Evolutionary conservation across 2,329 filamentous ascomycete genomes (phyloP), one percentile per base, ranked within the genome.

Genomic region (Fusarium chaquense): DNA sequence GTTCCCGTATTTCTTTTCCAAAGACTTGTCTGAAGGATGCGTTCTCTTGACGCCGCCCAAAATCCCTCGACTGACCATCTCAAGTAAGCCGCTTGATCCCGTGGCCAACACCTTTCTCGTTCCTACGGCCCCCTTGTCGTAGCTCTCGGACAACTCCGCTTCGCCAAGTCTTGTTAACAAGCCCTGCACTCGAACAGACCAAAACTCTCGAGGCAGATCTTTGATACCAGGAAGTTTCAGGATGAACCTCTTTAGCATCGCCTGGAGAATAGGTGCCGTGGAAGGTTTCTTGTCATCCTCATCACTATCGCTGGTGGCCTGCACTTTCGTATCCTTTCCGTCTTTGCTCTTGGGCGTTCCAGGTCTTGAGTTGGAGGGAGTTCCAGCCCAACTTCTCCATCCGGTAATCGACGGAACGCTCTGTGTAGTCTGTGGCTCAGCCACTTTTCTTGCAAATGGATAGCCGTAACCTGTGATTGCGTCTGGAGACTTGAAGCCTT

Each of bases 101-200:
- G 92, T 93, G 1, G 92, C 88, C 50, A 95, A 80, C 22, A 90
- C 92, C 80, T 93, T 94, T 53, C 92, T 84, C 62, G 90, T 89
- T 1, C 92, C 92, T 70, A 95, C 80, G 1, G 88, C 84, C 16
- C 91, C 92, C 78, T 93, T 93, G 77, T 95, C 92, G 74, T 94
- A 95, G 76, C 91, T 93, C 78, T 95, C 92, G 2, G 91, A 93
- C 33, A 95, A 81, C 52, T 93, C 88, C 3, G 89, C 91, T 33
- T 89, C 85, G 11, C 85, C 89, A 56, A 95, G 81, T 73, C 88
- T 84, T 71, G 82, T 80, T 71, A 93, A 81, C 18, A 93, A 78
- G 3, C 84, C 84, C 69, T 88, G 85, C 26, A 91, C 82, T 45
- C 87, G 84, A n/a, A 84, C 81, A 35, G 83, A 83, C 90, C 90